A percentile compares a stretch with the other conserved stretches of the same genome.
phyloP scores from a whole-genome alignment of 352 stramenopile species.

The Globisporangium canariense region DNA sequence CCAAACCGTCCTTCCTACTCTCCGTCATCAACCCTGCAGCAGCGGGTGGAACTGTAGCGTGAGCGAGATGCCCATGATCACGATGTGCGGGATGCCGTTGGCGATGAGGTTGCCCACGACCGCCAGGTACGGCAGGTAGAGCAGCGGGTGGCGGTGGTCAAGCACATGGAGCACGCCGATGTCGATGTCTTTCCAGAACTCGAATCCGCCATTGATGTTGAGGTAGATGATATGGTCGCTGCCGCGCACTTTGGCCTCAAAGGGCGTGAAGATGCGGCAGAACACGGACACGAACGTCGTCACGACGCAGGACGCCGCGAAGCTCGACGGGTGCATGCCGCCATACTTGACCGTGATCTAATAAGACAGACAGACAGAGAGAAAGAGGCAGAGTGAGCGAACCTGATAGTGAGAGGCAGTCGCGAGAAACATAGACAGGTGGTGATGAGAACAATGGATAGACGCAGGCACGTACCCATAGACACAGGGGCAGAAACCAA shows the following conservation, averaged over 20 bases:
- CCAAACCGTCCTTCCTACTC: not conserved
- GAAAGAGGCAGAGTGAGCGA: not conserved
- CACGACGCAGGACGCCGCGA: conserved; percentile 45
- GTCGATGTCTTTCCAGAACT: conserved; percentile 82
- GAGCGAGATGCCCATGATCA: conserved; percentile 57
- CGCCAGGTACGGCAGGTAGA: conserved; percentile 73
- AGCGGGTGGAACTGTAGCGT: conserved; percentile 52
- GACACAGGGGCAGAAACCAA: conserved; percentile 80
- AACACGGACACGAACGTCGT: conserved; percentile 62
- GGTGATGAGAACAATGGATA: not conserved
- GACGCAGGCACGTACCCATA: conserved; percentile 45
- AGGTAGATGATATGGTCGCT: conserved; percentile 72
- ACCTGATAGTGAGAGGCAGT: not conserved
- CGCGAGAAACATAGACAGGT: not conserved
- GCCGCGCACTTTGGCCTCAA: conserved; percentile 56
- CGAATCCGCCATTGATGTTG: conserved; percentile 80
- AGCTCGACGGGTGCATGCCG: conserved; percentile 76
- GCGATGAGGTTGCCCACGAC: conserved; percentile 64
- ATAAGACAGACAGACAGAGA: not conserved
- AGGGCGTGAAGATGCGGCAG: conserved; percentile 58
- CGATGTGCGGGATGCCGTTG: conserved; percentile 67
- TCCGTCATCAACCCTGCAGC: conserved; percentile 21
- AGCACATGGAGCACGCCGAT: conserved; percentile 69
- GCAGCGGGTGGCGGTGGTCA: conserved; percentile 57
- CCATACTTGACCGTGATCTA: conserved; percentile 63